phyloP scores from a whole-genome alignment of 768 basidiomycete genomes.

The Crassisporium funariophilum region DNA sequence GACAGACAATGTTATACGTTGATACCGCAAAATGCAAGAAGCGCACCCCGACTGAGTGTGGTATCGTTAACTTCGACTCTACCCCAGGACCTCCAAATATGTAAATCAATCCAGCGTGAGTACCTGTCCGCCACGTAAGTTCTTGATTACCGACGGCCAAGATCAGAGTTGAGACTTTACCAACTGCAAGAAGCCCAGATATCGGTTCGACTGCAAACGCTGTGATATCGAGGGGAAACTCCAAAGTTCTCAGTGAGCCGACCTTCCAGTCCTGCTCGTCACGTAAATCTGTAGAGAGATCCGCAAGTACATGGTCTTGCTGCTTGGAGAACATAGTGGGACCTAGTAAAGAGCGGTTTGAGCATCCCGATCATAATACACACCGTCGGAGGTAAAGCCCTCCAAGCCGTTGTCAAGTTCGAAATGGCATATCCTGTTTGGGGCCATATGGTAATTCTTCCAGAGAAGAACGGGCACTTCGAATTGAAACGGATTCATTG shows the following conservation, averaged over 20 bases:
- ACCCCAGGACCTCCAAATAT: slow-evolving; percentile 73
- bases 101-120: slow-evolving; percentile 60
- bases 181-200: slow-evolving; percentile 60
- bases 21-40: slow-evolving; percentile 64
- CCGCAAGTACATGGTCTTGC: slow-evolving; percentile 37
- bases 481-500: neutral
- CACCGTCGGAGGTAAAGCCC: too few species aligned
- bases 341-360: neutral
- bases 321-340: slow-evolving; percentile 45
- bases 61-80: slow-evolving; percentile 47
- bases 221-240: slow-evolving; percentile 53
- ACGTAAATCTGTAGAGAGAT: slow-evolving; percentile 58
- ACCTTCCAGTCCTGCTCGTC: slow-evolving; percentile 62
- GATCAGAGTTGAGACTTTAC: slow-evolving; percentile 32
- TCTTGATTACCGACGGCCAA: neutral
- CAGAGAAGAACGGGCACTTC: too few species aligned
- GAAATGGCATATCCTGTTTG: too few species aligned
- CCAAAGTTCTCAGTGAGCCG: slow-evolving; percentile 48
- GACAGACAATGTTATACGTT: slow-evolving; percentile 55
- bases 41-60: slow-evolving; percentile 49
- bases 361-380: too few species aligned
- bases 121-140: slow-evolving; percentile 46
- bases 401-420: too few species aligned
- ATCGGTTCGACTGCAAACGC: slow-evolving; percentile 62
- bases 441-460: too few species aligned